Evolutionary conservation across 2,329 filamentous ascomycete genomes (phyloP), one percentile per base, ranked within the genome.

Genomic region (Cercospora sojina): DNA sequence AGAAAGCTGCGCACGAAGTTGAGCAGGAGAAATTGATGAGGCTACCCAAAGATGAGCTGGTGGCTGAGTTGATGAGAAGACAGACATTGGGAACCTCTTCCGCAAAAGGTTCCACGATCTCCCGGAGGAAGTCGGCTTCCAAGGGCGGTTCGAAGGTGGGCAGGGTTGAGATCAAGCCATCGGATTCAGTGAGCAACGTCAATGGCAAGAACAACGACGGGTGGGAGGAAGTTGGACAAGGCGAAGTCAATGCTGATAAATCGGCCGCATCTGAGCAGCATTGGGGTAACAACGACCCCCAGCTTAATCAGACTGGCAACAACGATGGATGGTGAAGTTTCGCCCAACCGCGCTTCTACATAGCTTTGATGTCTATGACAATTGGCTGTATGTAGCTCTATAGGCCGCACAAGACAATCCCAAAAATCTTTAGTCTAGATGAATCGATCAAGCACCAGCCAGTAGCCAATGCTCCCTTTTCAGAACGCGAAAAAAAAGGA

Each of bases 11-110:
- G 0, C 18, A 70, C 29, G 64, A 71, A 31, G 68, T 69, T 6
- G 68, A 73, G 67, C 66, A 70, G 16, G 53, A 72, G 20, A 67
- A 62, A 31, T 53, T 76, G 61, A 65, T 72, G 67, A 67, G 64
- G 13, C 56, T 79, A 56, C 72, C 75, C 13, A 78, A 76, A 70
- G 72, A 76, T 32, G 67, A 77, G 67, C 55, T 75, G 62, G 66
- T 77, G 32, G 68, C 71, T 57, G 69, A 75, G 70, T 35, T 76
- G 64, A 63, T 74, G 67, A 67, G 62, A 59, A 64, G 65, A 31
- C 62, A 64, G 18, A 64, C 20, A n/a, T 41, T 65, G 9, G 38
- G 27, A 3, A 64, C 58, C 16, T 43, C 63, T 6, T 16, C 57
- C 10, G 47, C 51, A 20, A 66, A 51, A 31, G 41, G 49, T 9